phyloP scores from a whole-genome alignment of 768 basidiomycete genomes.

The Aureoboletus auriporus region DNA sequence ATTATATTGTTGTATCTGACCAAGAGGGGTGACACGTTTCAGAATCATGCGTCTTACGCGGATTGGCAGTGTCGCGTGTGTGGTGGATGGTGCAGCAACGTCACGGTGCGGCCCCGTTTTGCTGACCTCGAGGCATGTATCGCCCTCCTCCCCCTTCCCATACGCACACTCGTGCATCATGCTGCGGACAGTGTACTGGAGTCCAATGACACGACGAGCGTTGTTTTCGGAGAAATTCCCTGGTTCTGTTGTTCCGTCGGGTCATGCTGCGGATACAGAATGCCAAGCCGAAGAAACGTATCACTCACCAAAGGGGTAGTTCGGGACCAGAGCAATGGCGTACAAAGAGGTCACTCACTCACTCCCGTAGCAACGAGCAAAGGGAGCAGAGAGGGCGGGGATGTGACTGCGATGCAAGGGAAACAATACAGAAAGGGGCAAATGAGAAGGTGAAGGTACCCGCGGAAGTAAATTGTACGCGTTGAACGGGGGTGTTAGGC shows the following conservation, averaged over 20 bases:
- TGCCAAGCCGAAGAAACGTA: constrained; percentile 18
- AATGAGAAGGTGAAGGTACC: too few species aligned
- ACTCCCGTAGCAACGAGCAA: too few species aligned
- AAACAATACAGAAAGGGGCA: too few species aligned
- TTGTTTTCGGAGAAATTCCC: neutral
- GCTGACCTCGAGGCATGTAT: constrained; percentile 7
- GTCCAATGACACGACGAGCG: neutral
- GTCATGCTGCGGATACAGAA: neutral
- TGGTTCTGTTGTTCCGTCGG: neutral
- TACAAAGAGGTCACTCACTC: neutral
- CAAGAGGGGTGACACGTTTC: constrained; percentile 13
- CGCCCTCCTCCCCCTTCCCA: neutral
- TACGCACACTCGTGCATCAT: neutral
- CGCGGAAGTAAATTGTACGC: neutral
- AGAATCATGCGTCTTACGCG: constrained; percentile 8
- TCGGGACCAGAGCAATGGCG: constrained; percentile 1
- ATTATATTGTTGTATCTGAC: constrained; percentile 4
- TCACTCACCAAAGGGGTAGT: neutral
- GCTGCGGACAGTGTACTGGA: constrained; percentile 2
- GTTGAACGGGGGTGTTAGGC: neutral
- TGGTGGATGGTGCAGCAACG: constrained; percentile 12
- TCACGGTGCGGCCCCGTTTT: constrained; percentile 4
- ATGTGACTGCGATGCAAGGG: too few species aligned
- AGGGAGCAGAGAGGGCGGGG: too few species aligned
- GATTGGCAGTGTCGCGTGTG: constrained; percentile 3